These are phyloP conservation scores for Jatropha curcas DNA, from an alignment of 345 rosid genomes.

Conservation along the genomic window DNA sequence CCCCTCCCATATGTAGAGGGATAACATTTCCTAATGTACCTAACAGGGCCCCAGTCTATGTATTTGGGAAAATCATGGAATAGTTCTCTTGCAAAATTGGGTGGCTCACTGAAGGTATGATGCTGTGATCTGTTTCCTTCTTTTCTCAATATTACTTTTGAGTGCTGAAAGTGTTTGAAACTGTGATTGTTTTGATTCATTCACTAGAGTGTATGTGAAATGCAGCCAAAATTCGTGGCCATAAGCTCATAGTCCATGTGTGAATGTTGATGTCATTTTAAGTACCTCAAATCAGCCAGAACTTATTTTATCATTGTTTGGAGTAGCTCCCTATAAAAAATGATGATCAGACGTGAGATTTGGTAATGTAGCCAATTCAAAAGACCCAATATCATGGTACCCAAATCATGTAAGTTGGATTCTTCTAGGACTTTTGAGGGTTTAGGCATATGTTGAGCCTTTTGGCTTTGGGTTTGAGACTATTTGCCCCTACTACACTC, in stretches of 20 bases:
- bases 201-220: not conserved
- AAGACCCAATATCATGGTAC: not conserved
- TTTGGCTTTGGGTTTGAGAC: not conserved
- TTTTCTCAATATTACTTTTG: not conserved
- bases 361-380: not conserved
- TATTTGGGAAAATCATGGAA: constrained; percentile 36
- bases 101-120: constrained; percentile 62
- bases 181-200: not conserved
- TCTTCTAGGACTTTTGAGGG: not conserved
- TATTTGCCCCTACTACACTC: not conserved
- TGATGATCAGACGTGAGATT: constrained; percentile 5
- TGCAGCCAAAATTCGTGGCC: not conserved
- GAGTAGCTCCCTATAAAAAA: not conserved
- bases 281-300: not conserved
- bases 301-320: not conserved
- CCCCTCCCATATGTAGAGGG: constrained; percentile 3
- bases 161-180: not conserved
- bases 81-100: constrained; percentile 48
- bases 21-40: constrained; percentile 20
- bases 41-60: constrained; percentile 49
- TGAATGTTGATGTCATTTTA: too few species aligned
- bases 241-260: too few species aligned
- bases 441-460: not conserved
- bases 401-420: not conserved
- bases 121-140: not conserved